A percentile compares a stretch with the other conserved stretches of the same genome.
phyloP scores from a whole-genome alignment of 345 rosid species.

The Alliaria petiolata region DNA sequence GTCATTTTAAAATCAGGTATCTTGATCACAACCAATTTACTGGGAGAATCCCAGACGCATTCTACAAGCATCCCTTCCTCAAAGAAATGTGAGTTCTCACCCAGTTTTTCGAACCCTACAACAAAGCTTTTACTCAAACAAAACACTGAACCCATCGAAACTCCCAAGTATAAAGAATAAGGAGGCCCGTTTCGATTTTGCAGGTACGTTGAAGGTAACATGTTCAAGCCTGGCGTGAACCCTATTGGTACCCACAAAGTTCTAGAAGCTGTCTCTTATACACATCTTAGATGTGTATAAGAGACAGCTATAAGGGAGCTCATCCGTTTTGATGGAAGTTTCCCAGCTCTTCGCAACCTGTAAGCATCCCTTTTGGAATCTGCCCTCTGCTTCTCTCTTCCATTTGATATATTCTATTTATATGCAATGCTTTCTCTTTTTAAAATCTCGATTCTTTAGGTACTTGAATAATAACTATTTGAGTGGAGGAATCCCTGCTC shows the following conservation, averaged over 20 bases:
- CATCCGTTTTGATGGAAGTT: slow-evolving; percentile 85
- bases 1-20: slow-evolving; percentile 50
- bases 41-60: slow-evolving; percentile 78
- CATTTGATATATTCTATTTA: neutral
- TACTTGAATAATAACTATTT: slow-evolving; percentile 86
- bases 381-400: neutral
- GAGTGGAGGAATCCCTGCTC: slow-evolving; percentile 93
- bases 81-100: slow-evolving; percentile 79
- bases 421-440: neutral
- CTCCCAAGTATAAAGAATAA: neutral
- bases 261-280: too few relatives aligned
- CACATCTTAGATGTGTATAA: too few relatives aligned
- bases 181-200: neutral
- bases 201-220: slow-evolving; percentile 87
- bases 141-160: neutral
- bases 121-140: neutral
- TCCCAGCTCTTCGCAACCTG: slow-evolving; percentile 86
- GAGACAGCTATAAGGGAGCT: slow-evolving; percentile 87
- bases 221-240: slow-evolving; percentile 75
- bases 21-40: slow-evolving; percentile 94
- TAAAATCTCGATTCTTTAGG: slow-evolving; percentile 34
- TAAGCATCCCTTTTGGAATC: slow-evolving; percentile 35
- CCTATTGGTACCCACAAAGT: slow-evolving; percentile 84
- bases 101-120: neutral
- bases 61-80: slow-evolving; percentile 77